phyloP scores from a whole-genome alignment of 2,329 filamentous ascomycete genomes.

The Colletotrichum euphorbiae region DNA sequence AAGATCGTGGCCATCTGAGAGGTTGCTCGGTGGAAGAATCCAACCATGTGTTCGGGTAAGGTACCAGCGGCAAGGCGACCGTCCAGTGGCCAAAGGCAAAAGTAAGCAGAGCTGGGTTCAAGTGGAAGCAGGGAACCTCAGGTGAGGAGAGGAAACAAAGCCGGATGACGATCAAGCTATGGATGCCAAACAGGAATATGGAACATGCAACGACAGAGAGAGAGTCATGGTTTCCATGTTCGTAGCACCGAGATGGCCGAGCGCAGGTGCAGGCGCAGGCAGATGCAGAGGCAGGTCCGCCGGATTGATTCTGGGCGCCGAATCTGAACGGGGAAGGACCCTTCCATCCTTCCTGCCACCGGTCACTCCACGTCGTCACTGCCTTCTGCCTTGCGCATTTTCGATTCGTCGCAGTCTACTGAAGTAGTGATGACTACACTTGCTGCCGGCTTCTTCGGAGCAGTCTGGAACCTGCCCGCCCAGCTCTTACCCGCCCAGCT shows the following conservation, averaged over 20 bases:
- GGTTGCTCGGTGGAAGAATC: not conserved
- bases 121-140: not conserved
- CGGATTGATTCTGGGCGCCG: conserved; percentile 7
- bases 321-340: conserved; percentile 2
- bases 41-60: conserved; percentile 5
- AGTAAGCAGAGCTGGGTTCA: not conserved
- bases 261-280: not conserved
- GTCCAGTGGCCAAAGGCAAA: not conserved
- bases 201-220: not conserved
- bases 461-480: not conserved
- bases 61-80: not conserved
- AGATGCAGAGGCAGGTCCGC: not conserved
- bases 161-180: not conserved
- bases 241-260: conserved; percentile 22
- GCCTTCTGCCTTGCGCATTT: not conserved
- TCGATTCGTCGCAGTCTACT: no score
- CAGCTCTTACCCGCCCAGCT: not conserved
- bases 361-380: not conserved
- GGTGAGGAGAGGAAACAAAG: not conserved
- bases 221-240: conserved; percentile 5
- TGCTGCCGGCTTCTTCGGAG: conserved; percentile 20
- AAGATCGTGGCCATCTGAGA: not conserved
- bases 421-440: not conserved
- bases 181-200: not conserved
- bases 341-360: conserved; percentile 1